phyloP scores from a whole-genome alignment of 2,329 filamentous ascomycete genomes.

The Colletotrichum falcatum region DNA sequence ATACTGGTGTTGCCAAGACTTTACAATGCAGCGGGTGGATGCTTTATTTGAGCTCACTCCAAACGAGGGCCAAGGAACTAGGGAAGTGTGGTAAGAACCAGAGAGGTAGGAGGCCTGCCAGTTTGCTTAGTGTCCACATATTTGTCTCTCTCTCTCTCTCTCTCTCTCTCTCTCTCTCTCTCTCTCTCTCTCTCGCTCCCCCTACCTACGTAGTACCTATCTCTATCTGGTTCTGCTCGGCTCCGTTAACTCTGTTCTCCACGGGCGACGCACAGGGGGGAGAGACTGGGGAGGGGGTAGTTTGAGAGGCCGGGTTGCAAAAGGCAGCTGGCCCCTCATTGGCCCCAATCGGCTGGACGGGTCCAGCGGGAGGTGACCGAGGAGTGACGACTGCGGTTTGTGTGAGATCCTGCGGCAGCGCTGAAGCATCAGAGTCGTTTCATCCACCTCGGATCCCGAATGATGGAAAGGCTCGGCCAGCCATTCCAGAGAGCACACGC shows the following conservation, averaged over 20 bases:
- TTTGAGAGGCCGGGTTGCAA: constrained; percentile 9
- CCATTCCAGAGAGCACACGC: background rate
- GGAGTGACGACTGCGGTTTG: constrained; percentile 17
- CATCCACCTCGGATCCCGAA: constrained; percentile 35
- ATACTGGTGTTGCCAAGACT: constrained; percentile 23
- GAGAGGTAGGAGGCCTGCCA: constrained; percentile 21
- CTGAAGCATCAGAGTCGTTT: constrained; percentile 40
- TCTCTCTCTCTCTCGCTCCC: too few relatives aligned
- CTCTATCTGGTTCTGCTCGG: background rate
- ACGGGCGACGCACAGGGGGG: constrained; percentile 9
- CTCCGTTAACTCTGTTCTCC: constrained; percentile 32
- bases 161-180: too few relatives aligned
- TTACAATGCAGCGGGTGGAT: constrained; percentile 2
- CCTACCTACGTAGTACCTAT: too few relatives aligned
- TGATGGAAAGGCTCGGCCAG: background rate
- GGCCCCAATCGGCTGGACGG: background rate
- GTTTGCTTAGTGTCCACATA: constrained; percentile 14
- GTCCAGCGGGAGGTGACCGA: constrained; percentile 16
- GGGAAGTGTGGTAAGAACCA: background rate
- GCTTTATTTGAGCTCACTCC: constrained; percentile 34
- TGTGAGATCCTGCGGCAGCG: constrained; percentile 37
- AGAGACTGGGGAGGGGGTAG: constrained; percentile 13
- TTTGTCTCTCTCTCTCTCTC: background rate
- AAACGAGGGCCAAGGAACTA: background rate
- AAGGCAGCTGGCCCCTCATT: background rate